A percentile compares a stretch with the other conserved stretches of the same genome.
These are phyloP conservation scores for Suillus luteus DNA, from an alignment of 768 basidiomycete genomes.

Conservation along the genomic window DNA sequence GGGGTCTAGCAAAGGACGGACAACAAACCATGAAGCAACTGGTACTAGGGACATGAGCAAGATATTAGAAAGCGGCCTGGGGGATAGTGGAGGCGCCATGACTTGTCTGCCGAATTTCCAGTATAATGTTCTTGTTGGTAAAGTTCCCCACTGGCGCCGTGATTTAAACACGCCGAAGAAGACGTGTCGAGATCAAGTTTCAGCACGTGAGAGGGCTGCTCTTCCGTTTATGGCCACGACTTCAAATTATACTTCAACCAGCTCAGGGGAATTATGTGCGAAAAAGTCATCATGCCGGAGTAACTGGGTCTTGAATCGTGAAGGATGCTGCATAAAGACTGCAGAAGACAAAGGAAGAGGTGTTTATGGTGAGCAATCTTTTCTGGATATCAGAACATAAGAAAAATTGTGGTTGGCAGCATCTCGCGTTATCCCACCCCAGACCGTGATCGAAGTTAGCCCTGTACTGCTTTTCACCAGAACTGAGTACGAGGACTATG, in stretches of 20 bases:
- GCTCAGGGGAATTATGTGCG: background rate
- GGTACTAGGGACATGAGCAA: slow-evolving; percentile 64
- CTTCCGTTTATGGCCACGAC: slow-evolving; percentile 20
- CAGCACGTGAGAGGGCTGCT: slow-evolving; percentile 17
- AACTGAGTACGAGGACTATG: slow-evolving; percentile 69
- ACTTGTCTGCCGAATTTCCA: slow-evolving; percentile 7
- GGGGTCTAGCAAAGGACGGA: slow-evolving; percentile 71
- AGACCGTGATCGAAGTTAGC: slow-evolving; percentile 78
- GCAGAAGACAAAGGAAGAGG: slow-evolving; percentile 57
- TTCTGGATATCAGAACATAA: background rate
- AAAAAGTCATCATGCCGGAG: background rate
- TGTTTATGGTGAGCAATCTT: slow-evolving; percentile 53
- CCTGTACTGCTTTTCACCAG: slow-evolving; percentile 79
- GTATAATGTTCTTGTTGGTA: background rate
- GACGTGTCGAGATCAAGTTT: background rate
- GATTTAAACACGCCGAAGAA: background rate
- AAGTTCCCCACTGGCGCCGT: background rate
- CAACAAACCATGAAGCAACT: slow-evolving; percentile 70
- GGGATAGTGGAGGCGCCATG: slow-evolving; percentile 32
- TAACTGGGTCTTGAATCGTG: slow-evolving; percentile 40
- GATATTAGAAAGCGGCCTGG: slow-evolving; percentile 53
- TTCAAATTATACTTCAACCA: background rate
- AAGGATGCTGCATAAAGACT: slow-evolving; percentile 49
- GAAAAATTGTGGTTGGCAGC: slow-evolving; percentile 34
- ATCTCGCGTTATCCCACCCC: slow-evolving; percentile 38